Evolutionary conservation across 352 stramenopile genomes (phyloP).

Genomic region (Phytophthora agathidicida): DNA sequence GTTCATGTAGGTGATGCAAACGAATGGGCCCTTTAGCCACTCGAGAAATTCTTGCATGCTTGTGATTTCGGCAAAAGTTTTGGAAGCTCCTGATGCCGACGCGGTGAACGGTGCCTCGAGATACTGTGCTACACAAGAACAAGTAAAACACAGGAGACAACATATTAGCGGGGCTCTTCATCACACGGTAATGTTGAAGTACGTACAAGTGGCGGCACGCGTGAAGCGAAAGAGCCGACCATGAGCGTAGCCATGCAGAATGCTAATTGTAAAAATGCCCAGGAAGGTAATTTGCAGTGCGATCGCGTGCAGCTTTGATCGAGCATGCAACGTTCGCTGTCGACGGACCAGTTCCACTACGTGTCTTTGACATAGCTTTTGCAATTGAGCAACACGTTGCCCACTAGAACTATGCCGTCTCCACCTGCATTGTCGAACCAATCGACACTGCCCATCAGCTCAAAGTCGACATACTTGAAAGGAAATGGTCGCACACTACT

Average conservation of each 20-base stretch:
- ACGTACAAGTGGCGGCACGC: slow-evolving; percentile 36
- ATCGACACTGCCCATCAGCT: neutral
- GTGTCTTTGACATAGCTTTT: slow-evolving; percentile 36
- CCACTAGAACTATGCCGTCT: slow-evolving; percentile 34
- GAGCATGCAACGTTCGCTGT: slow-evolving; percentile 40
- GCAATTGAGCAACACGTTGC: slow-evolving; percentile 38
- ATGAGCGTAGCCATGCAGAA: slow-evolving; percentile 29
- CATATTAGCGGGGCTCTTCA: no score
- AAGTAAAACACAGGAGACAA: neutral
- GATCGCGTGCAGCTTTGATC: slow-evolving; percentile 55
- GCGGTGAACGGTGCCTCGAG: slow-evolving; percentile 15
- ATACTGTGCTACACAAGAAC: slow-evolving; percentile 18
- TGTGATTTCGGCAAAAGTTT: slow-evolving; percentile 12
- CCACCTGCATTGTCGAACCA: slow-evolving; percentile 31
- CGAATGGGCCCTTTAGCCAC: slow-evolving; percentile 22
- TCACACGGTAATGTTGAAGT: no score
- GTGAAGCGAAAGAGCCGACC: slow-evolving; percentile 49
- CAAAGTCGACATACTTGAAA: no score
- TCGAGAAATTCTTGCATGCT: slow-evolving; percentile 14
- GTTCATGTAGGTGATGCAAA: slow-evolving; percentile 10
- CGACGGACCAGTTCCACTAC: slow-evolving; percentile 33
- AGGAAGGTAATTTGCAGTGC: slow-evolving; percentile 55
- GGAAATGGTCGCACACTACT: no score
- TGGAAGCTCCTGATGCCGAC: slow-evolving; percentile 8
- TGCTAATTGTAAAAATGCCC: slow-evolving; percentile 43